Evolutionary conservation across 2,329 filamentous ascomycete species (phyloP), one percentile per base, ranked within the genome.

Genomic region (Pleurostoma richardsiae): DNA sequence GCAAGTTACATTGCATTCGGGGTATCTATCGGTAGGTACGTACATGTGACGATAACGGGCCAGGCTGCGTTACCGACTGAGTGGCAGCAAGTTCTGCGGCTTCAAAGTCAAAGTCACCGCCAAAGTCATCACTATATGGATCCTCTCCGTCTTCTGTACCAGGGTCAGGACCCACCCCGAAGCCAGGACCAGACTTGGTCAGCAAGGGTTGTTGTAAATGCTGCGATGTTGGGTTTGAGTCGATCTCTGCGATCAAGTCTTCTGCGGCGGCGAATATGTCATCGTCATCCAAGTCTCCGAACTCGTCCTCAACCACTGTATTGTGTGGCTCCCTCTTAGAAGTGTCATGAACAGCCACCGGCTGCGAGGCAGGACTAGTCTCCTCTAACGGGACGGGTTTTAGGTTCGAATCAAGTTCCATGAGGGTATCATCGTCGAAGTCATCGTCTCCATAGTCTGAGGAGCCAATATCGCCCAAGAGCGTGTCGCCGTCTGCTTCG

Each of bases 1-100:
- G 87, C 71, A 75, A 70, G 56, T 61, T 58, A 54, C 52, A 52
- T 48, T 51, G 51, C 53, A 54, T 59, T 49, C 46, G 47, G 52
- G 47, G 19, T 31, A 49, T 49, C 55, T 60, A 62, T 49, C 51
- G 47, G 49, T 54, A 46, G 26, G 65, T 72, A 83, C 80, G 65
- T 82, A 84, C 80, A 73, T 65, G 66, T 55, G 69, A 57, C 49
- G 71, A 56, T 43, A 61, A 57, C 49, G 59, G 55, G 44, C 45
- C 44, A 47, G 52, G 52, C 40, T 60, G 48, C 30, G 61, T 59
- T 39, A 68, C 61, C 54, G 83, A 82, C 69, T 94, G 85, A 42
- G 86, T 89, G 41, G 86, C 86, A 59, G 80, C 81, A 54, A 84
- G 68, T 66, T 90, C 85, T 53, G 83, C 83, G 50, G 85, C 83